Conservation (phyloP, 2,329 filamentous ascomycete genomes). For the Aspergillus arachidicola region DNA sequence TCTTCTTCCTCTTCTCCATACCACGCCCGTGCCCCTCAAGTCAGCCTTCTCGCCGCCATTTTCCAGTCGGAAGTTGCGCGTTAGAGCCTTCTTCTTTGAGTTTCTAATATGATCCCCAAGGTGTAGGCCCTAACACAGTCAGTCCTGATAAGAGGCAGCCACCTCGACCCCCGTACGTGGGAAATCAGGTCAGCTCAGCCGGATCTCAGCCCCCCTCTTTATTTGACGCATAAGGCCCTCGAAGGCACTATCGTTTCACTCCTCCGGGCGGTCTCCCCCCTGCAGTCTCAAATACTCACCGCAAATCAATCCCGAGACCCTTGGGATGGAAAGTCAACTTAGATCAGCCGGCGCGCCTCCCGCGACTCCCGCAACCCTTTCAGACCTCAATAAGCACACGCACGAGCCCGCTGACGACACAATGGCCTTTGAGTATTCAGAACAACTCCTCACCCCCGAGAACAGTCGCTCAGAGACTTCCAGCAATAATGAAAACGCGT, state of each 20-base stretch:
- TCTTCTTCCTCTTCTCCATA: constrained; percentile 2
- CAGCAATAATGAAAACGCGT: constrained; percentile 42
- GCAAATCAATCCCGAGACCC: constrained; percentile 7
- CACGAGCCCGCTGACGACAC: constrained; percentile 33
- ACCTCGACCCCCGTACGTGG: constrained; percentile 2
- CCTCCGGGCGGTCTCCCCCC: neutral
- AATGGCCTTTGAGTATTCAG: constrained; percentile 38
- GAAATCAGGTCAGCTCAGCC: constrained; percentile 10
- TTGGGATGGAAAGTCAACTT: constrained; percentile 33
- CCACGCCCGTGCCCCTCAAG: constrained; percentile 7
- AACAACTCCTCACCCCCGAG: constrained; percentile 46
- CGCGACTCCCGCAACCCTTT: constrained; percentile 32
- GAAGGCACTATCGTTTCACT: neutral
- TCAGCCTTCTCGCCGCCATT: constrained; percentile 6
- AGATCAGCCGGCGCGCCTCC: constrained; percentile 33
- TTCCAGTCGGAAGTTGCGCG: constrained; percentile 5
- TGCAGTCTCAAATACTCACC: neutral
- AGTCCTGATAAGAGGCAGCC: constrained; percentile 14
- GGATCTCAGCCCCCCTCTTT: constrained; percentile 5
- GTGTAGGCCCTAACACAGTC: constrained; percentile 1
- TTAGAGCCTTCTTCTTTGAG: neutral
- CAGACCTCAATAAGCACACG: constrained; percentile 29
- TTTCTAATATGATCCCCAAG: constrained; percentile 5
- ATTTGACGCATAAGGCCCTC: constrained; percentile 4
- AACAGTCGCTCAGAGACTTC: constrained; percentile 48